These are phyloP conservation scores for Rubroshorea leprosula DNA, from an alignment of 345 rosid genomes.

Conservation along the genomic window DNA sequence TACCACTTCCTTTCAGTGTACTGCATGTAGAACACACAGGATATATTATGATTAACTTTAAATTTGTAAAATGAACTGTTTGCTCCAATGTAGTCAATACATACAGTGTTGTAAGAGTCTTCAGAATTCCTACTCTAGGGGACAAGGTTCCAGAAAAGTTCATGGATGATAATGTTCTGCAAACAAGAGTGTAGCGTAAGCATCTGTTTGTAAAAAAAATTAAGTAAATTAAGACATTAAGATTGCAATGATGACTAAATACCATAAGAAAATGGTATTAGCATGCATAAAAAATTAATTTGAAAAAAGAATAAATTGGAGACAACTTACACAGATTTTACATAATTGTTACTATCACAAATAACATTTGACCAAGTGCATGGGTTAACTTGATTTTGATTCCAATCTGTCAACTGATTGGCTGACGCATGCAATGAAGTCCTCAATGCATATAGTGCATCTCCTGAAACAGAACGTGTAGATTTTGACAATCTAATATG, in stretches of 20 bases:
- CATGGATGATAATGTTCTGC: constrained; percentile 77
- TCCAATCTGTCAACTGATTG: constrained; percentile 71
- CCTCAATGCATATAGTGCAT: constrained; percentile 59
- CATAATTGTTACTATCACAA: constrained; percentile 47
- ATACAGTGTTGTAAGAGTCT: constrained; percentile 65
- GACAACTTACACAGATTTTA: constrained; percentile 67
- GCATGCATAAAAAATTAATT: background rate
- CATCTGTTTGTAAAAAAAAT: background rate
- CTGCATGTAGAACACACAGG: constrained; percentile 35
- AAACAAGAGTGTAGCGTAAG: constrained; percentile 4
- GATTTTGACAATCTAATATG: constrained; percentile 19
- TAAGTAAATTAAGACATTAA: background rate
- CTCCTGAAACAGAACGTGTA: constrained; percentile 47
- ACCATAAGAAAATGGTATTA: background rate
- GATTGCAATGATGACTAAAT: background rate
- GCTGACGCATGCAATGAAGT: constrained; percentile 39
- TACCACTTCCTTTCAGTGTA: constrained; percentile 81
- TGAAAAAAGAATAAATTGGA: constrained; percentile 1
- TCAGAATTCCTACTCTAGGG: constrained; percentile 58
- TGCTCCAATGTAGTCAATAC: constrained; percentile 25
- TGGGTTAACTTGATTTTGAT: constrained; percentile 74
- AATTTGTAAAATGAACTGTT: background rate
- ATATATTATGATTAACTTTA: no score
- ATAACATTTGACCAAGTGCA: constrained; percentile 87
- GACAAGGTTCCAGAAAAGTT: constrained; percentile 76